These are phyloP conservation scores for Barnettozyma pratensis DNA, from an alignment of 805 yeast genomes.

Conservation along the genomic window DNA sequence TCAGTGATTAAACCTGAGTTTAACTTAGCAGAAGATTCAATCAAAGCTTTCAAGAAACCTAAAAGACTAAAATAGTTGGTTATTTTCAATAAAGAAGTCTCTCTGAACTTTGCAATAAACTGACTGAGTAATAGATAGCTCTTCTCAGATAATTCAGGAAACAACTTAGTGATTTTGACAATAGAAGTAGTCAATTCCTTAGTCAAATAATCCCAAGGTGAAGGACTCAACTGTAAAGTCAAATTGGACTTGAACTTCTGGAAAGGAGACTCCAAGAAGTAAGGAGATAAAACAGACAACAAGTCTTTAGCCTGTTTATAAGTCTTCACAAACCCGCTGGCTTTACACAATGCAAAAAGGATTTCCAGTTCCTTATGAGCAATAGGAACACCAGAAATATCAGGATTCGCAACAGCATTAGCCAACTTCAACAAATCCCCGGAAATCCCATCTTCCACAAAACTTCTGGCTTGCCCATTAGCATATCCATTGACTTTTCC, in stretches of 20 bases:
- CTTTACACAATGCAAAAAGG: conserved; percentile 38
- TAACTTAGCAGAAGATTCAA: conserved; percentile 18
- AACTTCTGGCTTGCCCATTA: conserved; percentile 4
- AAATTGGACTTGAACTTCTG: conserved; percentile 41
- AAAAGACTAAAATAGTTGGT: conserved; percentile 29
- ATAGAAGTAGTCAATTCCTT: conserved; percentile 29
- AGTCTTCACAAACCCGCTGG: conserved; percentile 32
- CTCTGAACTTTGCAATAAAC: conserved; percentile 22
- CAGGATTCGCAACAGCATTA: conserved; percentile 11
- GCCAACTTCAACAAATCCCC: conserved; percentile 19
- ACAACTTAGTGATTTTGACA: conserved; percentile 22
- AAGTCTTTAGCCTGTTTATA: conserved; percentile 33
- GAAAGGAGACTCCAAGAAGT: conserved; percentile 45
- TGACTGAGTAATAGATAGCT: conserved; percentile 19
- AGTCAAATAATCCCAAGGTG: conserved; percentile 38
- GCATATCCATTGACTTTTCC: conserved; percentile 8
- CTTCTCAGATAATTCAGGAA: conserved; percentile 23
- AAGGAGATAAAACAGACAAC: conserved; percentile 38
- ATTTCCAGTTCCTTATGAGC: conserved; percentile 51
- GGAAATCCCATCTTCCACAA: conserved; percentile 4
- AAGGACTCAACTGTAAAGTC: conserved; percentile 29
- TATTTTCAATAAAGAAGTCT: conserved; percentile 11
- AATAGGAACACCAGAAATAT: conserved; percentile 22
- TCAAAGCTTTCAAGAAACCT: conserved; percentile 33
- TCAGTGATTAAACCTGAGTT: conserved; percentile 19